Conservation (phyloP, 352 stramenopile species). For the Pythium aristosporum region DNA sequence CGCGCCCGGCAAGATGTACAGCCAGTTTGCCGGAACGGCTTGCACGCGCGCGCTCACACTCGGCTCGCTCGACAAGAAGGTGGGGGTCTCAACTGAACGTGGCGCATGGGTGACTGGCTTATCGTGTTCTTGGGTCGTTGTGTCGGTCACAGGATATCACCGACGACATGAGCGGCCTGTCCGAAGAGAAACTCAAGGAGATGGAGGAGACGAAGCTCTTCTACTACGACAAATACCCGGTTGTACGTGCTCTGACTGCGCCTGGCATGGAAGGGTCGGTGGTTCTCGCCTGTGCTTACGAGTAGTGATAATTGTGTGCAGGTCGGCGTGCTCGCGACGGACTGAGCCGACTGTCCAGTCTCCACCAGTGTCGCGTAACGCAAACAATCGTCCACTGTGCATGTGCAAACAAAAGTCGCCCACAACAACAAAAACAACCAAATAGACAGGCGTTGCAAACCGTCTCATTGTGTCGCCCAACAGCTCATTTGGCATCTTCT, state of each 20-base stretch:
- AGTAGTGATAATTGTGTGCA: slow-evolving; percentile 17
- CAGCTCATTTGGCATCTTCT: slow-evolving; percentile 17
- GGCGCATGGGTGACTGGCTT: background rate
- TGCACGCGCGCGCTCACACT: slow-evolving; percentile 74
- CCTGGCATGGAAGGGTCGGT: background rate
- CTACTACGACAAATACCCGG: slow-evolving; percentile 86
- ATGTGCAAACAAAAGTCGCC: background rate
- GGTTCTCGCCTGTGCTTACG: background rate
- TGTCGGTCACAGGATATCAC: slow-evolving; percentile 49
- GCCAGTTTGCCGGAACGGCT: slow-evolving; percentile 73
- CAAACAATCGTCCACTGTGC: too few relatives aligned
- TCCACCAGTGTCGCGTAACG: background rate
- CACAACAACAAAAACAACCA: too few relatives aligned
- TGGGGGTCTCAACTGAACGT: slow-evolving; percentile 16
- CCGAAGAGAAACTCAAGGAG: slow-evolving; percentile 56
- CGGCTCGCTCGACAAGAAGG: slow-evolving; percentile 68
- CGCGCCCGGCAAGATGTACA: slow-evolving; percentile 64
- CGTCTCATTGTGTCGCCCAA: background rate
- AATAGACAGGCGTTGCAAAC: background rate
- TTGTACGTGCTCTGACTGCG: slow-evolving; percentile 40
- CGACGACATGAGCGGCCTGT: slow-evolving; percentile 70
- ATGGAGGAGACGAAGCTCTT: slow-evolving; percentile 70
- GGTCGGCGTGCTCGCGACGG: slow-evolving; percentile 49
- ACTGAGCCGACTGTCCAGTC: slow-evolving; percentile 3
- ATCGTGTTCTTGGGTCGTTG: background rate